Percentiles rank a stretch among this genome's conserved stretches.
Evolutionary conservation across 306 rosid genomes (phyloP).

Genomic region (Abrus pulchellus): DNA sequence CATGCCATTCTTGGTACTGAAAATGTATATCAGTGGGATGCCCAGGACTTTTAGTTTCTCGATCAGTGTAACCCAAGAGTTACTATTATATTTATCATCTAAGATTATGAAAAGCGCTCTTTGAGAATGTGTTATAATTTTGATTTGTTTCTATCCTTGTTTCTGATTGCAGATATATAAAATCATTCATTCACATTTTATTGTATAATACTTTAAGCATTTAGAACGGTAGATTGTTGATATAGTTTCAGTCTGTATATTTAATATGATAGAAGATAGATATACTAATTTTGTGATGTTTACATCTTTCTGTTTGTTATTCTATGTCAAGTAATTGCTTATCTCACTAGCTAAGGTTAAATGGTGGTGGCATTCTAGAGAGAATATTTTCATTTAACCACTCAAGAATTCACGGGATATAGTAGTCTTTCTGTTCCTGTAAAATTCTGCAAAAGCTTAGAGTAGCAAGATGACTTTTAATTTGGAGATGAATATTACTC

Average conservation of each 20-base stretch:
- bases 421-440: background rate
- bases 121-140: background rate
- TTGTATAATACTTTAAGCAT: background rate
- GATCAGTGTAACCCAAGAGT: background rate
- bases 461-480: background rate
- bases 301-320: background rate
- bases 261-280: background rate
- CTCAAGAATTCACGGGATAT: background rate
- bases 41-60: background rate
- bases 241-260: background rate
- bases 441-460: background rate
- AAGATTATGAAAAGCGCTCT: background rate
- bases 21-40: background rate
- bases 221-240: background rate
- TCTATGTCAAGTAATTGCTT: background rate
- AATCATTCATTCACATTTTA: background rate
- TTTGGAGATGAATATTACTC: background rate
- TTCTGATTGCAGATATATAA: background rate
- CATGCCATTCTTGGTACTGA: background rate
- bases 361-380: background rate
- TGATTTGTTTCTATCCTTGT: background rate
- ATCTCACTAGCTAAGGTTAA: background rate
- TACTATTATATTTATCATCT: background rate
- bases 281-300: background rate
- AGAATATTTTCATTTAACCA: background rate